Percentiles rank a stretch among this genome's conserved stretches.
Conservation (phyloP, 495 filamentous ascomycete species). For the Aspergillus olivimuriae region DNA sequence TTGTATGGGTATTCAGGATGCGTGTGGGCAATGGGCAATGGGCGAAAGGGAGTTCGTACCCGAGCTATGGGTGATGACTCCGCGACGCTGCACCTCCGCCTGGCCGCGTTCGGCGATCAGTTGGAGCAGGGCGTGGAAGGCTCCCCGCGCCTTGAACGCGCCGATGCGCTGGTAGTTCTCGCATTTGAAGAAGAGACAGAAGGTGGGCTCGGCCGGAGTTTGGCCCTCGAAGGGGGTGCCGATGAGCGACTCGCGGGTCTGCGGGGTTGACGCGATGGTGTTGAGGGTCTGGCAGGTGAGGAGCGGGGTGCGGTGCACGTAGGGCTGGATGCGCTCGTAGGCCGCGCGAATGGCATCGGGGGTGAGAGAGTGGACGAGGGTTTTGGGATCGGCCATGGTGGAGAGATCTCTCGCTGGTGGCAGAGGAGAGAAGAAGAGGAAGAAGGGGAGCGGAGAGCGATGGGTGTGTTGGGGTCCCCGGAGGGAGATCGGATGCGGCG, state of each 20-base stretch:
- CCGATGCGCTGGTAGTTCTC: constrained; percentile 90
- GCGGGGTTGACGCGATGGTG: constrained; percentile 66
- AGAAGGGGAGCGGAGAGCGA: not conserved
- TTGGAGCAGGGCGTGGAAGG: constrained; percentile 79
- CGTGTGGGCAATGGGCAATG: too few species aligned
- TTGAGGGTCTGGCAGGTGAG: constrained; percentile 71
- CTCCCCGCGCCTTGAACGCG: constrained; percentile 88
- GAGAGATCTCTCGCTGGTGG: not conserved
- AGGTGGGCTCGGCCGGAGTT: constrained; percentile 52
- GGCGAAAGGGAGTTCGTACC: constrained; percentile 39
- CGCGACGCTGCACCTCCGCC: constrained; percentile 48
- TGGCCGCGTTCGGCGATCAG: constrained; percentile 59
- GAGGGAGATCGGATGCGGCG: too few species aligned
- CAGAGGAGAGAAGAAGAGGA: not conserved
- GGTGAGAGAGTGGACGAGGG: constrained; percentile 50
- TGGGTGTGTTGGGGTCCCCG: not conserved
- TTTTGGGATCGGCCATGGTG: constrained; percentile 1
- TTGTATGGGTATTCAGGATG: too few species aligned
- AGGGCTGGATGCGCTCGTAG: constrained; percentile 61
- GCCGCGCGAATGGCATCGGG: constrained; percentile 63
- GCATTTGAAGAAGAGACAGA: constrained; percentile 90
- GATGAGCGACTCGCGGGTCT: constrained; percentile 42
- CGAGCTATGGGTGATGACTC: constrained; percentile 88
- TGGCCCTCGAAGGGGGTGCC: constrained; percentile 54
- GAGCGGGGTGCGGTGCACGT: constrained; percentile 80